Evolutionary conservation across 1,284 basidiomycete species (phyloP), one percentile per base, ranked within the genome.

Genomic region (Boletus smithii): DNA sequence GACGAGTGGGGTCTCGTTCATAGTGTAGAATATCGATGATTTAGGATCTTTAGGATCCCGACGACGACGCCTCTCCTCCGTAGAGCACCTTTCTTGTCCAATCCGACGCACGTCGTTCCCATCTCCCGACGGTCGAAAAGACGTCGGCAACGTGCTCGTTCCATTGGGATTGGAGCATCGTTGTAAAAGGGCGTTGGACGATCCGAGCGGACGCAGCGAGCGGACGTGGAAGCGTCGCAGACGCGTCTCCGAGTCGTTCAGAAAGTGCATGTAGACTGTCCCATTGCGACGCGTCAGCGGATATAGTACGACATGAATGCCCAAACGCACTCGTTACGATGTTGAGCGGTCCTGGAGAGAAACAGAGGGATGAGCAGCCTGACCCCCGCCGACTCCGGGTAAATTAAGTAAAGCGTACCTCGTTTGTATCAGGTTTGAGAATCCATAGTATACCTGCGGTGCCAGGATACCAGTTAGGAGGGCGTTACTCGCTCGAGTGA

Each of bases 371-470:
- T 30, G 29, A 30, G 42, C 13, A 20, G 5, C 20, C 5, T n/a
- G n/a, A n/a, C n/a, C n/a, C n/a, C n/a, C n/a, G n/a, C n/a, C n/a
- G n/a, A n/a, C n/a, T n/a, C n/a, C n/a, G n/a, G n/a, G n/a, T n/a
- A n/a, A n/a, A n/a, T n/a, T n/a, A n/a, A n/a, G n/a, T n/a, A 8
- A n/a, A 8, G 5, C 69, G 37, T 48, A 79, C 80, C 71, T 71
- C 34, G 73, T 71, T 40, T 75, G 71, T 30, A 82, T 80, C 55
- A 81, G 58, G 56, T 72, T 77, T 5, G 79, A 81, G 57, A 82
- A 80, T 17, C 79, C 79, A 59, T 80, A 82, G 62, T 81, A 82
- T 4, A 80, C 68, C 80, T 81, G 56, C 1, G 43, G 20, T 18
- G 11, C 18, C 16, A 37, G 29, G 23, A 24, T n/a, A n/a, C n/a